Evolutionary conservation across 2,329 filamentous ascomycete genomes (phyloP), one percentile per base, ranked within the genome.

Genomic region (Stemphylium lycopersici): DNA sequence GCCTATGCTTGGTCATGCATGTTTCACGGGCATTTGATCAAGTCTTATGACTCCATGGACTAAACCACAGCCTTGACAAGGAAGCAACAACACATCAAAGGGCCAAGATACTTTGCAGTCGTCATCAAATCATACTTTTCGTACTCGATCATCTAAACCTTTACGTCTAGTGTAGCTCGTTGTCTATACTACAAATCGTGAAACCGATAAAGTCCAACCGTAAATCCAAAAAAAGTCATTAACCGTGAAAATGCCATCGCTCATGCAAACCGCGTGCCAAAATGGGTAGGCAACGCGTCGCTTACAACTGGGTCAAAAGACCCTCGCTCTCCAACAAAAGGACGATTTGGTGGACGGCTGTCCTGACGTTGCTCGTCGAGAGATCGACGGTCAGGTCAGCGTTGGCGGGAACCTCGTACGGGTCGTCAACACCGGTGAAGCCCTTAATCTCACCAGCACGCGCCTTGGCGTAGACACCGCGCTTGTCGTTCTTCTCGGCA

Each of bases 381-480:
- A 89, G 76, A 77, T 98, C 90, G 34, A 98, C 93, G 4, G 87
- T 86, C 62, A 99, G 82, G 75, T 98, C 87, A 29, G 93, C 85
- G 79, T 93, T 92, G 64, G 79, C 70, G 8, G 95, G 95, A 18
- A 78, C 74, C 87, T 99, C 95, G 74, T 99, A 99, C 43, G 95
- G 93, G 80, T 98, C 93, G 74, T 98, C 93, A 52, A 99, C 92
- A 70, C 95, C 95, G 6, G 95, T 99, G 84, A 99, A 99, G 62
- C 93, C 93, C 86, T 93, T 95, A 79, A 99, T 96, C 81, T 96
- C 90, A 54, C 95, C 95, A 16, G 83, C 84, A 59, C 95, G 86
- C 36, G 95, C 95, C 75, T 86, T 85, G 63, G 84, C 84, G 79
- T 98, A 99, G 72, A 96, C 88, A 56, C 95, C 95, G 58, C 89